Conservation (phyloP, 2,329 filamentous ascomycete genomes). For the Acarospora socialis region DNA sequence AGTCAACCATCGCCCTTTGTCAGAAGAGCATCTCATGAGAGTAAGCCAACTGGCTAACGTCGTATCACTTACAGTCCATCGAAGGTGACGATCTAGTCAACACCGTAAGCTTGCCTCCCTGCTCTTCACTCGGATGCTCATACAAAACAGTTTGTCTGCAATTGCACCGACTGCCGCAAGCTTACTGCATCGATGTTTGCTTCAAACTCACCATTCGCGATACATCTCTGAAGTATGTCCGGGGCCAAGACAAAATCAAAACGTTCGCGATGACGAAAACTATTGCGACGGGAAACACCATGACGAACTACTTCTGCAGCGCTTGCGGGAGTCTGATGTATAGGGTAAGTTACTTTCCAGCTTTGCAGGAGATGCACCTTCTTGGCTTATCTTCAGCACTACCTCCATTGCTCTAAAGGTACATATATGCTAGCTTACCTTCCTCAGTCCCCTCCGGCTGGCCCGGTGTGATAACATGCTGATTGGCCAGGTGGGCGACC, state of each 20-base stretch:
- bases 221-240: constrained; percentile 32
- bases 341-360: too few species aligned
- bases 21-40: neutral
- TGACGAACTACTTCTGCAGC: constrained; percentile 49
- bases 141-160: constrained; percentile 47
- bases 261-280: constrained; percentile 34
- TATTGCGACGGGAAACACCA: constrained; percentile 32
- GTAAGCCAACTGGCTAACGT: neutral
- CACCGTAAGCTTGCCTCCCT: too few species aligned
- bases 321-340: constrained; percentile 50
- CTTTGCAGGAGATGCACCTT: too few species aligned
- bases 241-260: constrained; percentile 38
- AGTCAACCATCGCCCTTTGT: neutral
- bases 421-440: too few species aligned
- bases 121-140: too few species aligned
- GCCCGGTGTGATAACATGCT: constrained; percentile 37
- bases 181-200: constrained; percentile 49
- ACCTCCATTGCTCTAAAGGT: too few species aligned
- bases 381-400: too few species aligned
- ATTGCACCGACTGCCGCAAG: constrained; percentile 49
- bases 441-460: too few species aligned
- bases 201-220: constrained; percentile 39
- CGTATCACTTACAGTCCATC: constrained; percentile 33
- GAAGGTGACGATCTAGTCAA: constrained; percentile 31
- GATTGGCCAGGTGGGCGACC: constrained; percentile 50